These are phyloP conservation scores for Zasmidium angulare DNA, from an alignment of 2,329 filamentous ascomycete species.

Conservation along the genomic window DNA sequence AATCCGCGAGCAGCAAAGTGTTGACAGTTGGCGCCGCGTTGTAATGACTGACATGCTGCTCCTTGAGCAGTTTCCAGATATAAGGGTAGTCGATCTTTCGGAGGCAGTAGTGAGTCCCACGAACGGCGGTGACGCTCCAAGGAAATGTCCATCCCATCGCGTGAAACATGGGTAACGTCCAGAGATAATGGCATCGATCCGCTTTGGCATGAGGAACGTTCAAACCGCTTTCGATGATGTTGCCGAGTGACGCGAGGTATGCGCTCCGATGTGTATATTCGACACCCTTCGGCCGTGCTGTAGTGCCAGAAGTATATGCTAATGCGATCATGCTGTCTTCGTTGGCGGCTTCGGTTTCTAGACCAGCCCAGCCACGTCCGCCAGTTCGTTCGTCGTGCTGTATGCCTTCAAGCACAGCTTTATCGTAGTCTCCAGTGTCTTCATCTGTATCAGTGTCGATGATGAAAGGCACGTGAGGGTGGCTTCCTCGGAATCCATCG, in stretches of 20 bases:
- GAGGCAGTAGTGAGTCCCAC: constrained; percentile 92
- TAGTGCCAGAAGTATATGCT: constrained; percentile 92
- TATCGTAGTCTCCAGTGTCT: constrained; percentile 76
- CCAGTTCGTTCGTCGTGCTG: constrained; percentile 68
- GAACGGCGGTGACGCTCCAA: constrained; percentile 79
- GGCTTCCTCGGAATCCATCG: constrained; percentile 60
- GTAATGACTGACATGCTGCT: constrained; percentile 89
- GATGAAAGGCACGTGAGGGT: constrained; percentile 68
- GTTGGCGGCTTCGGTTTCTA: constrained; percentile 67
- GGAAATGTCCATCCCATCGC: constrained; percentile 45
- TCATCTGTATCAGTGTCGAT: constrained; percentile 84
- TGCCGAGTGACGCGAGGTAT: constrained; percentile 76
- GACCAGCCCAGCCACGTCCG: constrained; percentile 70
- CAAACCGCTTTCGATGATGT: constrained; percentile 84
- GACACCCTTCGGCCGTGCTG: constrained; percentile 87
- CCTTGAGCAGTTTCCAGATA: constrained; percentile 85
- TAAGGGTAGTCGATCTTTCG: constrained; percentile 92
- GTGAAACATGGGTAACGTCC: constrained; percentile 82
- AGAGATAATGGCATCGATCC: constrained; percentile 57
- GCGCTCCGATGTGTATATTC: constrained; percentile 85
- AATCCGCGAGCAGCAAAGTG: constrained; percentile 79
- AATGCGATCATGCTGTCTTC: constrained; percentile 84
- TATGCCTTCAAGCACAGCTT: constrained; percentile 78
- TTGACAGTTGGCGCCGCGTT: constrained; percentile 96
- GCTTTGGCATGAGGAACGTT: constrained; percentile 49